Base-by-base conservation (phyloP, 257 asterid species). In the Nicotiana otophora region DNA sequence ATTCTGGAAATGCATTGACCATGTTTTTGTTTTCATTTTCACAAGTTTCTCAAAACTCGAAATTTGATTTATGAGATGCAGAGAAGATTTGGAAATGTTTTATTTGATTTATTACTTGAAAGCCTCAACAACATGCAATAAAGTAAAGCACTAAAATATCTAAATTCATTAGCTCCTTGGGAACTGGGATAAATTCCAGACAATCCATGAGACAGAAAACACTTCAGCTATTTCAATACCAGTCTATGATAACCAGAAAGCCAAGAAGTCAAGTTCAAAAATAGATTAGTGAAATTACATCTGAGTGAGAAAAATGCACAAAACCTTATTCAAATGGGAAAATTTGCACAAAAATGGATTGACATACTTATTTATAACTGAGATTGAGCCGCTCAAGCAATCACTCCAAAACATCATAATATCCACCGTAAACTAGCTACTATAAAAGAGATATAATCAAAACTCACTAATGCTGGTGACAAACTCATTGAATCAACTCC, bases 401-500 rank as follows among this genome's bases (percentile, higher is more conserved):
- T 30, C 46, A 84, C 28, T 74, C 64, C 20, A 16, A 31, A 8
- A 33, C 20, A 77, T 81, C 33, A 62, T n/a, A 81, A 9, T 23
- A 72, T 72, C 28, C n/a, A 46, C 8, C 3, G 2, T 72, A 46
- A 70, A 72, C 61, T 14, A 72, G 36, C 79, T 46, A 42, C 20
- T 58, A 42, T 42, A 62, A 10, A 70, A 42, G 31, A 46, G 58
- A 46, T 31, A 10, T 53, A 64, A 19, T 10, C 14, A 54, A 79
- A 54, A 87, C 97, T 90, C 60, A 93, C 98, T 88, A 87, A 19
- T 15, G 93, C 89, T 61, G 85, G 80, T 61, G 93, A 81, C 81
- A 89, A 87, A 78, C 85, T 86, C 39, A 87, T 28, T 34, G 98
- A 88, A 53, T 89, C 90, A 78, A 90, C 91, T 58, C 97, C 92